Evolutionary conservation across 176 grass and related monocot species (phyloP).

Genomic region (Ananas comosus): DNA sequence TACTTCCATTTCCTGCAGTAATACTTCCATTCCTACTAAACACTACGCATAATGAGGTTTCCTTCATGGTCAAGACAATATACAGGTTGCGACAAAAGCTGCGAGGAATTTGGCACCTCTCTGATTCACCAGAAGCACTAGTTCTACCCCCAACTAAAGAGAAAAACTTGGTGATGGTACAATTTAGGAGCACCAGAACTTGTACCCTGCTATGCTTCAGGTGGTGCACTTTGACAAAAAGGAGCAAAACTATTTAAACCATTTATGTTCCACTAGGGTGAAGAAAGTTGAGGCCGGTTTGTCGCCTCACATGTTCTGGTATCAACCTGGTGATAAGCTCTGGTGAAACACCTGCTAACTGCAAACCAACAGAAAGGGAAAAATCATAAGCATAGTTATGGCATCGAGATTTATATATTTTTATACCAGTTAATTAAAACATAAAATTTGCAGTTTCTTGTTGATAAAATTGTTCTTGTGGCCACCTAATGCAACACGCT

Average conservation of each 20-base stretch:
- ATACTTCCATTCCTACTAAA: background rate
- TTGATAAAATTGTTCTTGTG: too few species aligned
- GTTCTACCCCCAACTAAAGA: background rate
- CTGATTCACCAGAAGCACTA: background rate
- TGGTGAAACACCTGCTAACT: slow-evolving; percentile 7
- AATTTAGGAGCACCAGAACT: background rate
- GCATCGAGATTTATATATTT: background rate
- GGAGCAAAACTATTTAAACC: too few species aligned
- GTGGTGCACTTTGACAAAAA: background rate
- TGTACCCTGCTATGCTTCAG: background rate
- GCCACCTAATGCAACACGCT: too few species aligned
- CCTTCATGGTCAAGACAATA: background rate
- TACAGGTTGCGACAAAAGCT: background rate
- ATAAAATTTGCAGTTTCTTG: too few species aligned
- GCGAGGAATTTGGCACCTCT: background rate
- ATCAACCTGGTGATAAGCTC: slow-evolving; percentile 17
- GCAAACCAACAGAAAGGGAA: slow-evolving; percentile 1
- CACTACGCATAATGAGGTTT: background rate
- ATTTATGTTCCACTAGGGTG: background rate
- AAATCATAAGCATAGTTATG: background rate
- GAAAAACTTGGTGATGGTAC: background rate
- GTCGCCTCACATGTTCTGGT: slow-evolving; percentile 17
- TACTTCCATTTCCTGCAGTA: background rate
- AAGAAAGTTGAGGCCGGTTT: background rate
- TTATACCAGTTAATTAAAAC: background rate